Conservation (phyloP, 352 stramenopile species). For the Phytophthora syringae region DNA sequence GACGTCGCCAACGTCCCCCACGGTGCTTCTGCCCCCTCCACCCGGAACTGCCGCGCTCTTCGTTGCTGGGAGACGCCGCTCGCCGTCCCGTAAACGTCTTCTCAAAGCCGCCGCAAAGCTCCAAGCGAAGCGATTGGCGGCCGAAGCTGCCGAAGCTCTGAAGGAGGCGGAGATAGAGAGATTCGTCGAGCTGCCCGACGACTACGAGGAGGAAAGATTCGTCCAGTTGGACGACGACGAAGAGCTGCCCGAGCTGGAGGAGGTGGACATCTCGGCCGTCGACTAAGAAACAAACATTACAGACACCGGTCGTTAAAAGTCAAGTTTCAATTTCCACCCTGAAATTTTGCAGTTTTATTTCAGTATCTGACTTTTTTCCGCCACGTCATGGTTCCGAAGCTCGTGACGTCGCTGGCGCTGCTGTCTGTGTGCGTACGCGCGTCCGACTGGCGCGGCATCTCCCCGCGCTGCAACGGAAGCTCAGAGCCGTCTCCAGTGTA, state of each 20-base stretch:
- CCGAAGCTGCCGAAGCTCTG: not conserved
- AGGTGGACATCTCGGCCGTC: not conserved
- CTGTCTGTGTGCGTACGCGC: slow-evolving; percentile 17
- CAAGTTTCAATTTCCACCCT: too few relatives aligned
- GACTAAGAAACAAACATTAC: not conserved
- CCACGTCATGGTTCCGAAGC: slow-evolving; percentile 27
- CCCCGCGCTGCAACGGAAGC: slow-evolving; percentile 48
- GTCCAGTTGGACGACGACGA: not conserved
- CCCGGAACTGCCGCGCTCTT: not conserved
- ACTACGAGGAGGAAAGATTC: not conserved
- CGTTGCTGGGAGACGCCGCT: not conserved
- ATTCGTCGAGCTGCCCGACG: slow-evolving; percentile 9
- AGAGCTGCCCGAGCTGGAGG: not conserved
- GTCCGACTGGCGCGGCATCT: slow-evolving; percentile 48
- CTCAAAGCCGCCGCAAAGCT: not conserved
- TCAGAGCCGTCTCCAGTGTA: slow-evolving; percentile 44
- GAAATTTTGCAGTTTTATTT: not conserved
- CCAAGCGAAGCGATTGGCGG: not conserved
- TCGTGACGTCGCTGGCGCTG: slow-evolving; percentile 25
- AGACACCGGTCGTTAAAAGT: too few relatives aligned
- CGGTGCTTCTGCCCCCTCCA: not conserved
- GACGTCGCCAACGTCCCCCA: not conserved
- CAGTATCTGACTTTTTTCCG: slow-evolving; percentile 15
- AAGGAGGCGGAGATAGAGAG: not conserved
- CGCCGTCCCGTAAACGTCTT: not conserved